Evolutionary conservation across 2,329 filamentous ascomycete genomes (phyloP).

Genomic region (Thermothelomyces thermophilus): DNA sequence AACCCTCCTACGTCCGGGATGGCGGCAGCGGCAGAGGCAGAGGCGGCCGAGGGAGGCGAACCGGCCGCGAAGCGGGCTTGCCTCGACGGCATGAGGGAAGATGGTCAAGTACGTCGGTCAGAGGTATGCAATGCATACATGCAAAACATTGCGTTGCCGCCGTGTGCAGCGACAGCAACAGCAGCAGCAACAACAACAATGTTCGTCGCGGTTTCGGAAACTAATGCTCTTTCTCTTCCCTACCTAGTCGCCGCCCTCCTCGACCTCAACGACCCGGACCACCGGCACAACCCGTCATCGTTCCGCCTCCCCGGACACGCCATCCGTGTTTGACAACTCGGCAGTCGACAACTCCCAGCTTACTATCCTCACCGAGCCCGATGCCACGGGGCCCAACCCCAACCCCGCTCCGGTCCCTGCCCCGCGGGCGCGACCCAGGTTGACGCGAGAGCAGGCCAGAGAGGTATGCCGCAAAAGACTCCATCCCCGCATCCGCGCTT

Average conservation of each 20-base stretch:
- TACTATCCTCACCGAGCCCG: constrained; percentile 45
- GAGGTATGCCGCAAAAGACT: constrained; percentile 33
- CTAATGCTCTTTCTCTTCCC: background rate
- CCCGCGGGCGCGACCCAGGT: background rate
- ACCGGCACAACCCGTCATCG: constrained; percentile 8
- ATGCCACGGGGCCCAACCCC: constrained; percentile 23
- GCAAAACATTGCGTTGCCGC: background rate
- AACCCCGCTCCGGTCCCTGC: background rate
- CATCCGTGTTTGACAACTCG: constrained; percentile 46
- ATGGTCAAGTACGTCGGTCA: background rate
- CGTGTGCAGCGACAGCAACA: too few relatives aligned
- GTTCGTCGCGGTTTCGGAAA: background rate
- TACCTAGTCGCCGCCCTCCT: constrained; percentile 26
- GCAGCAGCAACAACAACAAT: too few relatives aligned
- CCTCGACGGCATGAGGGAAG: constrained; percentile 3
- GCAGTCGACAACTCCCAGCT: constrained; percentile 42
- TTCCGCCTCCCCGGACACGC: constrained; percentile 35
- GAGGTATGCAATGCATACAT: background rate
- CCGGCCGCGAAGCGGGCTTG: constrained; percentile 14
- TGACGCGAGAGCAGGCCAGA: constrained; percentile 49
- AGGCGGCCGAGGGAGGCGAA: background rate
- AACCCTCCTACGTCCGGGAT: background rate
- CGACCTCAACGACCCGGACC: constrained; percentile 1
- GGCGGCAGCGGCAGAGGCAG: background rate
- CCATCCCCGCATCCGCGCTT: too few relatives aligned